These are phyloP conservation scores for Kuraishia piskuri DNA, from an alignment of 805 yeast genomes.

Conservation along the genomic window DNA sequence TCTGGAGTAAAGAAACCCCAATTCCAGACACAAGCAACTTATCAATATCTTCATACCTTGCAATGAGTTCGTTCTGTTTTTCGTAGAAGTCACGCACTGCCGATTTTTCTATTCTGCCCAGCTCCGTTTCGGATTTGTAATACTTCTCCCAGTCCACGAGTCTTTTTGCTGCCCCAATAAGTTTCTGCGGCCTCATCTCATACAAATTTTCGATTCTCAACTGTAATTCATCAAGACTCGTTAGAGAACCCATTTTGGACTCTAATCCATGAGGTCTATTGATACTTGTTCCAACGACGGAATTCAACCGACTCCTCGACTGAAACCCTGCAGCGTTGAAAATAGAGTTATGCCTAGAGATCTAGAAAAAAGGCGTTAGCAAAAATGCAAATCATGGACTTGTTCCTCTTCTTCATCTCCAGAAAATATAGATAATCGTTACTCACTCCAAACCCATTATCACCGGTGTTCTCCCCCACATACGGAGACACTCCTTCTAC, in stretches of 20 bases:
- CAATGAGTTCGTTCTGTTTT: slow-evolving; percentile 52
- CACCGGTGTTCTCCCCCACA: neutral
- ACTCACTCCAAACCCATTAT: neutral
- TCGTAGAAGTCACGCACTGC: slow-evolving; percentile 36
- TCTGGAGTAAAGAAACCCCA: slow-evolving; percentile 53
- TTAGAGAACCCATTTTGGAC: neutral
- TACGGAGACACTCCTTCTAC: neutral
- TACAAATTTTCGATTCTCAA: slow-evolving; percentile 20
- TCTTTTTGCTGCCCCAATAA: slow-evolving; percentile 34
- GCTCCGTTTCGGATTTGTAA: slow-evolving; percentile 13
- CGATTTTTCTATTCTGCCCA: slow-evolving; percentile 17
- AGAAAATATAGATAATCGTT: neutral
- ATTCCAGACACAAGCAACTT: slow-evolving; percentile 62
- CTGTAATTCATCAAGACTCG: neutral
- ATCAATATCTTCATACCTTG: slow-evolving; percentile 52
- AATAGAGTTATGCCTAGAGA: neutral
- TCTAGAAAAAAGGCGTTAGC: neutral
- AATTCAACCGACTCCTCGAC: neutral
- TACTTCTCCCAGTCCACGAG: slow-evolving; percentile 31
- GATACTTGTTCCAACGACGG: neutral
- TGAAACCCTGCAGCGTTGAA: neutral
- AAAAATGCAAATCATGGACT: too few relatives aligned
- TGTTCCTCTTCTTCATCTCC: neutral
- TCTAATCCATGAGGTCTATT: neutral
- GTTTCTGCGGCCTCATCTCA: slow-evolving; percentile 34